A percentile compares a stretch with the other conserved stretches of the same genome.
These are phyloP conservation scores for Litsea cubeba DNA, from an alignment of 164 flowering plant species.

Conservation along the genomic window DNA sequence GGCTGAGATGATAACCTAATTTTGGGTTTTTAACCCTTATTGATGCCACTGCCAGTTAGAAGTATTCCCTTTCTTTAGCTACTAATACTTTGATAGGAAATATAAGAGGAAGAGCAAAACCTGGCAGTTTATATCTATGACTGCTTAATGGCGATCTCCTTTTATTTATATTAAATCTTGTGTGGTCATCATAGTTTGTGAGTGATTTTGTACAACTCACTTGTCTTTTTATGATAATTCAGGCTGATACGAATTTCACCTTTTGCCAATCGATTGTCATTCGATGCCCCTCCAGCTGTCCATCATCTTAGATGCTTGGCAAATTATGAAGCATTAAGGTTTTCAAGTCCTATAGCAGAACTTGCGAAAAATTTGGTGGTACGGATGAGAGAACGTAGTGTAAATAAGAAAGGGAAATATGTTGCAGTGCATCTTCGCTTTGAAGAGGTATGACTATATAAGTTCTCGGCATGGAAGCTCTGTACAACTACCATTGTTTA, in stretches of 20 bases:
- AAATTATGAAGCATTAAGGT: constrained; percentile 83
- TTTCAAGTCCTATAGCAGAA: constrained; percentile 58
- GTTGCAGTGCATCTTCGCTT: constrained; percentile 95
- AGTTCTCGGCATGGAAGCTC: neutral
- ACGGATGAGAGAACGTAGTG: constrained; percentile 78
- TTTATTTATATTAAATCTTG: too few relatives aligned
- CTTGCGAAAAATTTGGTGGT: constrained; percentile 64
- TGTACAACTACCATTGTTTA: neutral
- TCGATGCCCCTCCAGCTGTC: constrained; percentile 83
- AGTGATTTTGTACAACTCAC: neutral
- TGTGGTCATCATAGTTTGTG: neutral
- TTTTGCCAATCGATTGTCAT: constrained; percentile 90
- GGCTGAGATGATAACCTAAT: too few relatives aligned
- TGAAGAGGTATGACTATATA: constrained; percentile 62
- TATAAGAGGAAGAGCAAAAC: too few relatives aligned
- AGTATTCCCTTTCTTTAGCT: too few relatives aligned
- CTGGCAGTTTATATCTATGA: too few relatives aligned
- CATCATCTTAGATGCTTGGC: constrained; percentile 95
- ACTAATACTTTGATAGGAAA: too few relatives aligned
- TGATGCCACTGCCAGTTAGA: too few relatives aligned
- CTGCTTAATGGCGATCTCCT: too few relatives aligned
- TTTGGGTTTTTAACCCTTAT: too few relatives aligned
- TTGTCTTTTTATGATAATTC: constrained; percentile 1
- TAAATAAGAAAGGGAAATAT: constrained; percentile 56
- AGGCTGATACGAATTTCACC: constrained; percentile 96